These are phyloP conservation scores for Aquilaria malaccensis DNA, from an alignment of 345 rosid genomes.

Conservation along the genomic window DNA sequence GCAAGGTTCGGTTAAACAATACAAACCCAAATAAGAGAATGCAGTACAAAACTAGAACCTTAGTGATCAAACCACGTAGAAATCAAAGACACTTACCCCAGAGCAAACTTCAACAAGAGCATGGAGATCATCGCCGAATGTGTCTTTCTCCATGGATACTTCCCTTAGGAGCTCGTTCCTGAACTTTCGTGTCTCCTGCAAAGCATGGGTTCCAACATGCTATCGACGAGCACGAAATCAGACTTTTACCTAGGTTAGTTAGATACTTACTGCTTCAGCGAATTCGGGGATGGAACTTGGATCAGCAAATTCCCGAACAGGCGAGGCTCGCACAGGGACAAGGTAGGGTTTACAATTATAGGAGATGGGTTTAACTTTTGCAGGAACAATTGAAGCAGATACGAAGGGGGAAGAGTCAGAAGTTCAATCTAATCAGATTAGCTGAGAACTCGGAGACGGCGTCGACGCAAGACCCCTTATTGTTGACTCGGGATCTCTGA, in stretches of 20 bases:
- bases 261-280: constrained; percentile 23
- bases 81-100: constrained; percentile 19
- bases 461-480: too few relatives aligned
- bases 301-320: constrained; percentile 26
- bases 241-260: not conserved
- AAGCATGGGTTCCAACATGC: constrained; percentile 1
- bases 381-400: constrained; percentile 4
- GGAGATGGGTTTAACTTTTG: constrained; percentile 13
- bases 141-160: constrained; percentile 29
- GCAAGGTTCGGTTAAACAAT: not conserved
- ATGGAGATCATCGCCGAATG: constrained; percentile 32
- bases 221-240: not conserved
- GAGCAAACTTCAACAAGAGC: constrained; percentile 27
- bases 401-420: not conserved
- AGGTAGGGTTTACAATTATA: constrained; percentile 4
- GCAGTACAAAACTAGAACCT: not conserved
- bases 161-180: constrained; percentile 31
- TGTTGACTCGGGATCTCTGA: too few relatives aligned
- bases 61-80: not conserved
- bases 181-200: constrained; percentile 41
- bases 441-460: too few relatives aligned
- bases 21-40: not conserved
- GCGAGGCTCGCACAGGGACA: not conserved
- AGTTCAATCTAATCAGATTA: not conserved
- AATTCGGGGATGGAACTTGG: constrained; percentile 42